Conservation (phyloP, 1,284 basidiomycete species). For the Ustilago bromivora region DNA sequence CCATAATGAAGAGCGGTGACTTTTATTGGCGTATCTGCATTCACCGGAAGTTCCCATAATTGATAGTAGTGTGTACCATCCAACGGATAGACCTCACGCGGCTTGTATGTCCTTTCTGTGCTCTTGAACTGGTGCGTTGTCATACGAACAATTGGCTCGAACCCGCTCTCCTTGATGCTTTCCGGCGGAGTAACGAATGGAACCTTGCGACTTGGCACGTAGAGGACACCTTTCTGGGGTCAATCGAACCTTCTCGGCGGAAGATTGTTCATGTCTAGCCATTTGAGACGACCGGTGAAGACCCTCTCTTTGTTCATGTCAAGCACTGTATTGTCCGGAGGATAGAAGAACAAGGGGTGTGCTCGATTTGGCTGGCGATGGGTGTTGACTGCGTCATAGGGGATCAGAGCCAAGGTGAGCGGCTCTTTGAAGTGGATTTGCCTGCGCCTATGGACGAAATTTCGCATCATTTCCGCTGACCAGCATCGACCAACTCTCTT, state of each 20-base stretch:
- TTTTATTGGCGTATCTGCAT: not conserved
- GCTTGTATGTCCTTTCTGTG: not conserved
- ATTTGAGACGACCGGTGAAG: constrained; percentile 3
- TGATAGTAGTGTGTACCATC: constrained; percentile 1
- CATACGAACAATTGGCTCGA: not conserved
- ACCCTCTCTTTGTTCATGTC: not conserved
- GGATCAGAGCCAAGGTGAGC: not conserved
- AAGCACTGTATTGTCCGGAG: not conserved
- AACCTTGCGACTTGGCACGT: not conserved
- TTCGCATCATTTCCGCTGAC: not conserved
- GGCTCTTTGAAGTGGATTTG: not conserved
- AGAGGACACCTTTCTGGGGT: not conserved
- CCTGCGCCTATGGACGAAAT: not conserved
- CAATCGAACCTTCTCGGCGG: not conserved
- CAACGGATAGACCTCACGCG: not conserved
- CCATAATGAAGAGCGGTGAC: not conserved
- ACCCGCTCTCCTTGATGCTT: not conserved
- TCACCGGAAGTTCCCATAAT: not conserved
- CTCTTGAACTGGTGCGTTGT: not conserved
- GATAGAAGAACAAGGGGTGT: not conserved
- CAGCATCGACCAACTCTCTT: not conserved
- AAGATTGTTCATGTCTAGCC: not conserved
- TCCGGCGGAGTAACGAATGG: not conserved
- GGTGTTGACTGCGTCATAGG: not conserved
- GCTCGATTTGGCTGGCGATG: not conserved